Base-by-base conservation (phyloP, 495 filamentous ascomycete genomes). In the Jackrogersella minutella region DNA sequence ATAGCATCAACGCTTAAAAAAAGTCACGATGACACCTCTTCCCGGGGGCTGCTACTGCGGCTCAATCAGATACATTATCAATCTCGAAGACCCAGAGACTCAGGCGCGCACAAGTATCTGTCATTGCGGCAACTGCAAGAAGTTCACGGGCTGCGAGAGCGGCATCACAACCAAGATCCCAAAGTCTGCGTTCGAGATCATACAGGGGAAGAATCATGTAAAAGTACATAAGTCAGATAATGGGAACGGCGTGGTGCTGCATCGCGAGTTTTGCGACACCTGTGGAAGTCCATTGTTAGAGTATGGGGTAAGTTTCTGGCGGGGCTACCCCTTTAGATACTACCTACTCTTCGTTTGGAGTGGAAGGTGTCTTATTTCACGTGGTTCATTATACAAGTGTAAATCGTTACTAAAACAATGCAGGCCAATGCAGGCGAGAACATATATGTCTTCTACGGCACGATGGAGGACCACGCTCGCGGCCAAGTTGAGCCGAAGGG, bases 241-340 rank as follows among this genome's bases (percentile, higher is more conserved):
- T 62, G 87, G 85, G 1, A 80, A 79, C 13, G 86, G 86, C 3
- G 76, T 72, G 2, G 22, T 76, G 46, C 74, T 89, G 37, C 79
- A 84, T 72, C 80, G 89, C 6, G 87, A 90, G 68, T 90, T 91
- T 64, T 91, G 88, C 51, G 79, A 75, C 9, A 81, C 72, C 2
- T 90, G 88, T 62, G 88, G 88, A 0, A 85, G 83, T 41, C 84
- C 81, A 37, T 84, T 90, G 49, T 74, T 87, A 37, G 88, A 91
- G 64, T 90, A 87, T 66, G 87, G 85, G 30, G 87, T 88, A 71
- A 14, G 80, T 62, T 28, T 26, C 31, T 7, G 14, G 6, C 17
- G 4, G 24, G 9, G 24, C 17, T 30, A 26, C 7, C 19, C 9
- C 31, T 13, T 17, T 40, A 30, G 26, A 7, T 30, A 30, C 26